phyloP scores from a whole-genome alignment of 2,329 filamentous ascomycete species.

The Colletotrichum paranaense region DNA sequence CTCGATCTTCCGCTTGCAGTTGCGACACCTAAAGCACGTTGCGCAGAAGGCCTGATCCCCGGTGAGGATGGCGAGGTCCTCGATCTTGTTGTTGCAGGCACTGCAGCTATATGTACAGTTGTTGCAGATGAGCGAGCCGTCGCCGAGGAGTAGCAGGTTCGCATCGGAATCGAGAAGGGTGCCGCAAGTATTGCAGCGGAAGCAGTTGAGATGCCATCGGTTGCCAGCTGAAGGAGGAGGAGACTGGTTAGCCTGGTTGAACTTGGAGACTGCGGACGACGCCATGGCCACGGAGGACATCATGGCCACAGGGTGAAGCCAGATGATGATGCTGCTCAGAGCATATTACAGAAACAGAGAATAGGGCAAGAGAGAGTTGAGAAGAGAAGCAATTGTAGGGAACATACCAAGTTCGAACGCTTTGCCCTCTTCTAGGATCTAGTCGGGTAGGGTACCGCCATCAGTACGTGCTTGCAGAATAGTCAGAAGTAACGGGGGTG shows the following conservation, averaged over 20 bases:
- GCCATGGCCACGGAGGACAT: slow-evolving; percentile 25
- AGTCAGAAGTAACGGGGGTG: slow-evolving; percentile 11
- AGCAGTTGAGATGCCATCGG: slow-evolving; percentile 99
- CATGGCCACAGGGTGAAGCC: slow-evolving; percentile 6
- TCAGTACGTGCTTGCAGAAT: slow-evolving; percentile 34
- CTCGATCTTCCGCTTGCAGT: slow-evolving; percentile 99
- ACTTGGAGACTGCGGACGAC: slow-evolving; percentile 35
- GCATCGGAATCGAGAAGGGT: slow-evolving; percentile 98
- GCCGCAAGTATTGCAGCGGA: slow-evolving; percentile 94
- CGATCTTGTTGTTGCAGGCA: slow-evolving; percentile 96
- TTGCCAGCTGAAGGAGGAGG: slow-evolving; percentile 75
- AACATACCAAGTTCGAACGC: slow-evolving; percentile 92
- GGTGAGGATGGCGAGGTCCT: slow-evolving; percentile 96
- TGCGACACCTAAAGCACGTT: slow-evolving; percentile 95
- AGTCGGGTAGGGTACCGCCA: slow-evolving; percentile 37
- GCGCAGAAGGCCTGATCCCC: slow-evolving; percentile 98
- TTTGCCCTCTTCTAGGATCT: slow-evolving; percentile 99
- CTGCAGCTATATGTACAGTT: slow-evolving; percentile 99
- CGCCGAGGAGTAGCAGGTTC: slow-evolving; percentile 94
- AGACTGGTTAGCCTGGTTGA: slow-evolving; percentile 40
- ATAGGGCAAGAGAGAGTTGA: not conserved
- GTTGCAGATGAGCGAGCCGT: slow-evolving; percentile 98
- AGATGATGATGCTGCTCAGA: slow-evolving; percentile 4
- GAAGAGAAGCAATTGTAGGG: slow-evolving; percentile 8
- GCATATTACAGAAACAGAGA: not conserved